Base-by-base conservation (phyloP, 1,139 yeast species). In the Debaryomyces singareniensis region DNA sequence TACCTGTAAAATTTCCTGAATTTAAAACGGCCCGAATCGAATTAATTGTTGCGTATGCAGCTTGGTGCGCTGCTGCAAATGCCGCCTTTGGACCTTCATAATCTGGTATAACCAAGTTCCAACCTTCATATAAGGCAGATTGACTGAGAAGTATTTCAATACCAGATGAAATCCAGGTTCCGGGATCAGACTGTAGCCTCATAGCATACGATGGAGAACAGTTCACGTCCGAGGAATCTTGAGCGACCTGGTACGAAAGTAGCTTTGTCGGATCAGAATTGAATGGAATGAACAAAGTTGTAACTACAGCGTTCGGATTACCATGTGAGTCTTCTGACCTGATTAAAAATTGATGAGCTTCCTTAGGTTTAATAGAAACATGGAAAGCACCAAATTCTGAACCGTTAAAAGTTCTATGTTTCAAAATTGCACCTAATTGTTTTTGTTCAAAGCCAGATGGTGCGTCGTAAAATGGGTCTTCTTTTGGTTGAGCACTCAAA, bases 161-260 rank as follows among this genome's bases (percentile, higher is more conserved):
- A 20, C 42, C 44, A n/a, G 43, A 20, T 9, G 35, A 34, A 10
- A 49, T 23, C n/a, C n/a, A n/a, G 16, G 52, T 47, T 11, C 35
- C 29, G 26, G 46, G 26, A 6, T 37, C 37, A 4, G 55, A 51
- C 11, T 56, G 55, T n/a, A 34, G 30, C 26, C 37, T 36, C 13
- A 55, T 38, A 1, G 55, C 48, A 36, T 54, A 59, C 1, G 67
- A 59, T 1, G 61, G 55, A 3, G 62, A 45, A 46, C 68, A 62
- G 34, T 55, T 35, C 2, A 34, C 13, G 15, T 33, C 32, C 2
- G 62, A 42, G 9, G 63, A 37, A 40, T 62, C 66, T 39, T 58
- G 49, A 27, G 64, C 61, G n/a, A 50, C 35, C 34, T 58, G 64
- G 37, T 55, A 59, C 6, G 61, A 48, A 5, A 61, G 40, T 11